Percentiles rank a stretch among this genome's conserved stretches.
These are phyloP conservation scores for Myxozyma sirexii DNA, from an alignment of 805 yeast species.

Conservation along the genomic window DNA sequence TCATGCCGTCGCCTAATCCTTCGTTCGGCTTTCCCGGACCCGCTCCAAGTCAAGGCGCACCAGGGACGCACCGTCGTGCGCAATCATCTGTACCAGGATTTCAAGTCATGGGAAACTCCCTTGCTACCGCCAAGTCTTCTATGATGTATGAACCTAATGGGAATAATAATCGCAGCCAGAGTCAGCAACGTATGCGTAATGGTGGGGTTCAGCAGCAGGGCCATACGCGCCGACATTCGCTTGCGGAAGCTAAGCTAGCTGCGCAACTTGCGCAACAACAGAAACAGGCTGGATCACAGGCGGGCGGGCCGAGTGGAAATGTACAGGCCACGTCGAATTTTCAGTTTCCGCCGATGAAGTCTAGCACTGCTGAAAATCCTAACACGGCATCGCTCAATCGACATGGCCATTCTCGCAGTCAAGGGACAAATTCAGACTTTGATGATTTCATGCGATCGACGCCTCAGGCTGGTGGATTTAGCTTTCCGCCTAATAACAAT, in stretches of 20 bases:
- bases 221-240: slow-evolving; percentile 87
- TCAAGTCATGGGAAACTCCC: slow-evolving; percentile 24
- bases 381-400: slow-evolving; percentile 14
- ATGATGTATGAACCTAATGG: slow-evolving; percentile 12
- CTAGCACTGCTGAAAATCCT: slow-evolving; percentile 2
- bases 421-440: slow-evolving; percentile 18
- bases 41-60: background rate
- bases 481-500: slow-evolving; percentile 13
- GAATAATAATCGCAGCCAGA: slow-evolving; percentile 17
- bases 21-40: slow-evolving; percentile 15
- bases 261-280: slow-evolving; percentile 92
- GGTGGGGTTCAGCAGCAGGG: slow-evolving; percentile 49
- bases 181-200: slow-evolving; percentile 17
- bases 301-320: background rate
- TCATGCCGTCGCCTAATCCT: slow-evolving; percentile 22
- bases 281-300: slow-evolving; percentile 27
- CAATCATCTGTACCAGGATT: slow-evolving; percentile 40
- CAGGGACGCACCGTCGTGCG: slow-evolving; percentile 42
- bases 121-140: background rate
- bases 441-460: slow-evolving; percentile 14
- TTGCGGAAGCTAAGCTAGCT: slow-evolving; percentile 93
- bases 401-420: slow-evolving; percentile 27
- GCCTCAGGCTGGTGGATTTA: slow-evolving; percentile 18
- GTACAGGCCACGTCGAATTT: slow-evolving; percentile 18
- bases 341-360: slow-evolving; percentile 31